Evolutionary conservation across 805 yeast species (phyloP), one percentile per base, ranked within the genome.

Genomic region (Myxozyma mucilagina): DNA sequence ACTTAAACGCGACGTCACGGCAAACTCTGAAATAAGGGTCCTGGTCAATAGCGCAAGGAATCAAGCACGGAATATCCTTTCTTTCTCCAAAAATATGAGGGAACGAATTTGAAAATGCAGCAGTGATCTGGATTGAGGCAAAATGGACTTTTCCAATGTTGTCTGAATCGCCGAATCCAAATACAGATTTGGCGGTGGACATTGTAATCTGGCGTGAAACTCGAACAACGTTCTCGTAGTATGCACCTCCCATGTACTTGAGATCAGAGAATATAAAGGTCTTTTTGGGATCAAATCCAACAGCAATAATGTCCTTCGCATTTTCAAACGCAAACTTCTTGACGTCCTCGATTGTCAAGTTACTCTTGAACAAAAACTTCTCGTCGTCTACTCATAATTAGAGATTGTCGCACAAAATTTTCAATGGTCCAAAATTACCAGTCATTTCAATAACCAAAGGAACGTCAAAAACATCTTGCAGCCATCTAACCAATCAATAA

Each of bases 21-120:
- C 97, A 90, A 24, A 94, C 96, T 76, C 99, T 84, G 80, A 94
- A 94, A 76, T 94, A 94, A 35, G 99, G 98, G 75, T 94, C 99
- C 80, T 93, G 99, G 74, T 94, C 99, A 73, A 94, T 94, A 51
- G 99, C 99, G 81, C 99, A 94, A 43, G 99, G 99, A 75, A 94
- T 94, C 75, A 94, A 80, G 76, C 97, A 90, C 64, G 97, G 98
- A 0, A 97, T 90, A 78, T 92, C 94, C 52, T 86, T 79, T 49
- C 96, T 90, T 70, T 87, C 77, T 6, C 90, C 97, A 69, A 94
- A 82, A 29, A 94, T 88, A 66, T 87, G 96, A 1, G 98, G 99
- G 83, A 90, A 94, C 13, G 97, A 89, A 52, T 93, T 89, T 61
- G 97, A 96, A 79, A 94, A 93, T 1, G 97, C 96, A 16, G 97